phyloP scores from a whole-genome alignment of 805 yeast species.

The Saturnispora mendoncae region DNA sequence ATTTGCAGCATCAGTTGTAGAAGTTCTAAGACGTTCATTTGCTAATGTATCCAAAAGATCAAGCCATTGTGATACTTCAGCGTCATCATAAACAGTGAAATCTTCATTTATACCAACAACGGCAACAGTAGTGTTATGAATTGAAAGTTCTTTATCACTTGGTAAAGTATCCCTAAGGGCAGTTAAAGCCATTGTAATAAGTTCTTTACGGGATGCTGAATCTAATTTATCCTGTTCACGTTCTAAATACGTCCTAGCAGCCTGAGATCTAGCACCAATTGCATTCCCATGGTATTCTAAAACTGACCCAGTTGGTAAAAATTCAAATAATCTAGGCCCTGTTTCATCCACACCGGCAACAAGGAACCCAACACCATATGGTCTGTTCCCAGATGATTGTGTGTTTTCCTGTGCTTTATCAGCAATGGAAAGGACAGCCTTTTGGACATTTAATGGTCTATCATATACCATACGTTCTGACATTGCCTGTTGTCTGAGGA shows the following conservation, averaged over 20 bases:
- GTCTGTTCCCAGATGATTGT: slow-evolving; percentile 92
- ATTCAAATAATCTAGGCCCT: slow-evolving; percentile 91
- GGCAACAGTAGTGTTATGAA: slow-evolving; percentile 81
- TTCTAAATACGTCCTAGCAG: slow-evolving; percentile 93
- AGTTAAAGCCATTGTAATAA: slow-evolving; percentile 77
- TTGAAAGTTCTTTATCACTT: slow-evolving; percentile 85
- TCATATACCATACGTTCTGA: slow-evolving; percentile 75
- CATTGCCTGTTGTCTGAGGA: slow-evolving; percentile 85
- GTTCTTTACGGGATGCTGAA: slow-evolving; percentile 53
- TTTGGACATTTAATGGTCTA: slow-evolving; percentile 73
- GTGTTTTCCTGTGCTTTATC: slow-evolving; percentile 97
- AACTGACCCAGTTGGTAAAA: slow-evolving; percentile 92
- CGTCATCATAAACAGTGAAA: slow-evolving; percentile 79
- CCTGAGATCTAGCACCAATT: slow-evolving; percentile 97
- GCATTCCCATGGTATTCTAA: slow-evolving; percentile 90
- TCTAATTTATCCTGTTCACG: slow-evolving; percentile 66
- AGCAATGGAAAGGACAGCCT: slow-evolving; percentile 79
- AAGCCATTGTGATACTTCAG: slow-evolving; percentile 75
- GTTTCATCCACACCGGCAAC: slow-evolving; percentile 87
- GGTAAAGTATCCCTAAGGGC: slow-evolving; percentile 91
- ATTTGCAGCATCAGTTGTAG: slow-evolving; percentile 24
- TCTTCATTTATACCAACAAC: slow-evolving; percentile 73
- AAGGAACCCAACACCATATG: slow-evolving; percentile 94
- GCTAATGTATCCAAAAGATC: slow-evolving; percentile 61
- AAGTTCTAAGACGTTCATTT: slow-evolving; percentile 43